Conservation (phyloP, 345 rosid species). For the Nephelium lappaceum region DNA sequence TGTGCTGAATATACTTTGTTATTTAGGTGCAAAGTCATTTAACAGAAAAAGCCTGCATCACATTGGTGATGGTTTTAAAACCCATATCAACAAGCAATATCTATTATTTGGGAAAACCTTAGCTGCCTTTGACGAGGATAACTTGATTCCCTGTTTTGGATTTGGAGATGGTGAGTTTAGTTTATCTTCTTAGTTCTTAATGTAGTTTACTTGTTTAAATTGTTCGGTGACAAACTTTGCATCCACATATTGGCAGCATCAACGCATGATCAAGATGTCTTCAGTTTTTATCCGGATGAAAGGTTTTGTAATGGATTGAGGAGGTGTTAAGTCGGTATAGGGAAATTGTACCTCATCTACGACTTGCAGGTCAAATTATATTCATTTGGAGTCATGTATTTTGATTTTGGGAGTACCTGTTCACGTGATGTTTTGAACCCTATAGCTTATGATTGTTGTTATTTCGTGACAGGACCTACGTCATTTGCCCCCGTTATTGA, state of each 20-base stretch:
- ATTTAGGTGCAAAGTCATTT: slow-evolving; percentile 71
- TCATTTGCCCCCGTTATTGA: slow-evolving; percentile 95
- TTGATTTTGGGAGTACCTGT: not conserved
- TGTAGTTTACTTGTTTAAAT: slow-evolving; percentile 2
- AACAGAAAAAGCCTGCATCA: slow-evolving; percentile 76
- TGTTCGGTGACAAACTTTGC: slow-evolving; percentile 18
- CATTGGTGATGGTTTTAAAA: slow-evolving; percentile 61
- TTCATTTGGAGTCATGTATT: slow-evolving; percentile 3
- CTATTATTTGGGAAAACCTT: slow-evolving; percentile 88
- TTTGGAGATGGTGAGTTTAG: slow-evolving; percentile 85
- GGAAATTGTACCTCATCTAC: slow-evolving; percentile 78
- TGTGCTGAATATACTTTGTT: slow-evolving; percentile 23
- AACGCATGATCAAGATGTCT: slow-evolving; percentile 95
- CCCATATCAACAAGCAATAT: slow-evolving; percentile 94
- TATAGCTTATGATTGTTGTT: slow-evolving; percentile 11
- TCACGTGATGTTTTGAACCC: slow-evolving; percentile 13
- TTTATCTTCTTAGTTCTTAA: not conserved
- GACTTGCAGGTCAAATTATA: slow-evolving; percentile 69
- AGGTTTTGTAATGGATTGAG: slow-evolving; percentile 87
- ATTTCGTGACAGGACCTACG: slow-evolving; percentile 72
- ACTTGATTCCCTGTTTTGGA: slow-evolving; percentile 92
- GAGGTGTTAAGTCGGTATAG: slow-evolving; percentile 77
- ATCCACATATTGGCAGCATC: slow-evolving; percentile 57
- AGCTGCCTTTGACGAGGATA: slow-evolving; percentile 88
- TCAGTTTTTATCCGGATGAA: slow-evolving; percentile 69